Conservation (phyloP, 805 yeast species). For the Lachancea mirantina region DNA sequence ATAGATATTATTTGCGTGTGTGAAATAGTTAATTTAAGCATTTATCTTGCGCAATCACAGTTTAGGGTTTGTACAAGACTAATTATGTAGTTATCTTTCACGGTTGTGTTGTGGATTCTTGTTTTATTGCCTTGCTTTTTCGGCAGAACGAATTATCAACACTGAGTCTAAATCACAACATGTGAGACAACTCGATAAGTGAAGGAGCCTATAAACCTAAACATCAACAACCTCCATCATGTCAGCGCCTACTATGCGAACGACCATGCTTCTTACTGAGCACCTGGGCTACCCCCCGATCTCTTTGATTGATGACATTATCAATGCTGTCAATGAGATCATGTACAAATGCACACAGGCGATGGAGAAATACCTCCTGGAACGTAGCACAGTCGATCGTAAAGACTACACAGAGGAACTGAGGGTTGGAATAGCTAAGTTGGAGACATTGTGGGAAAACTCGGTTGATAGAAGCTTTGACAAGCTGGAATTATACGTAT, state of each 20-base stretch:
- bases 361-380: constrained; percentile 55
- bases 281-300: constrained; percentile 83
- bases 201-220: too few species aligned
- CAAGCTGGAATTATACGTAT: constrained; percentile 72
- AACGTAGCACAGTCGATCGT: constrained; percentile 16
- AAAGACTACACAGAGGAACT: constrained; percentile 44
- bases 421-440: constrained; percentile 67
- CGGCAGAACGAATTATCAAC: too few species aligned
- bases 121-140: too few species aligned
- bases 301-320: constrained; percentile 75
- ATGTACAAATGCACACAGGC: constrained; percentile 78
- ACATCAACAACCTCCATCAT: too few species aligned
- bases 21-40: too few species aligned
- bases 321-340: constrained; percentile 78
- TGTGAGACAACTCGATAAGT: too few species aligned
- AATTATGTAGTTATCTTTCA: too few species aligned
- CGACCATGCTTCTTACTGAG: constrained; percentile 62
- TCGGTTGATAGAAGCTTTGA: constrained; percentile 79
- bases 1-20: too few species aligned
- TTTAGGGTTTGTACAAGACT: too few species aligned
- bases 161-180: too few species aligned
- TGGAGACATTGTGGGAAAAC: constrained; percentile 69
- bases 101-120: too few species aligned
- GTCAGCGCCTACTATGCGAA: constrained; percentile 33
- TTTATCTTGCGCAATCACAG: too few species aligned